phyloP scores from a whole-genome alignment of 495 filamentous ascomycete genomes.

The Pyrenula aspistea region DNA sequence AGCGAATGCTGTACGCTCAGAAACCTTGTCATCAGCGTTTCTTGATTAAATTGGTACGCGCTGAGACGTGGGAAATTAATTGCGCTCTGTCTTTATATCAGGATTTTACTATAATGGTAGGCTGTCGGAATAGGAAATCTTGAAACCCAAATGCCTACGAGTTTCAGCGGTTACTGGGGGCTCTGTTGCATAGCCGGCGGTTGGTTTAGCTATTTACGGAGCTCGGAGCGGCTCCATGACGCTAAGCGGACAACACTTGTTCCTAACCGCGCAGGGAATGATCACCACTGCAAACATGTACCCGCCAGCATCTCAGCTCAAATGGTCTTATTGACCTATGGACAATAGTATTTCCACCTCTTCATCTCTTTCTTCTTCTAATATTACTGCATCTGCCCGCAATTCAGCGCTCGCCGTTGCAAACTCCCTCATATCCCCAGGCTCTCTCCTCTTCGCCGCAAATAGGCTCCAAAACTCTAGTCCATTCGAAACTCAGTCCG shows the following conservation, averaged over 20 bases:
- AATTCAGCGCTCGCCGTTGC: background rate
- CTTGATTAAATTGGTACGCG: too few species aligned
- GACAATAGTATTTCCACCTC: background rate
- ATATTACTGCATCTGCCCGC: background rate
- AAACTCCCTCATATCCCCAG: constrained; percentile 22
- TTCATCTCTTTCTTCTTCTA: background rate
- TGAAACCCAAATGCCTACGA: too few species aligned
- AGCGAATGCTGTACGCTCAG: too few species aligned
- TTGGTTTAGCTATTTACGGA: background rate
- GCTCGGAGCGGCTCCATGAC: background rate
- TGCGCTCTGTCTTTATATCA: too few species aligned
- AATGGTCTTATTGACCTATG: background rate
- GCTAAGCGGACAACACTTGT: background rate
- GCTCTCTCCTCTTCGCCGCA: constrained; percentile 23
- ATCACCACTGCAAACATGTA: background rate
- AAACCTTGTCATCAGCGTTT: too few species aligned
- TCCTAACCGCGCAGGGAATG: background rate
- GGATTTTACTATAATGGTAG: too few species aligned
- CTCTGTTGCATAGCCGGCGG: too few species aligned
- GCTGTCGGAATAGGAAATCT: too few species aligned
- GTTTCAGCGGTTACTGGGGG: too few species aligned
- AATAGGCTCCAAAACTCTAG: constrained; percentile 4
- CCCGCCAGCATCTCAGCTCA: background rate
- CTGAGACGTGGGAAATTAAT: too few species aligned
- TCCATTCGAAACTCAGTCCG: background rate